Conservation (phyloP, 257 asterid genomes). For the Scutellaria minor region DNA sequence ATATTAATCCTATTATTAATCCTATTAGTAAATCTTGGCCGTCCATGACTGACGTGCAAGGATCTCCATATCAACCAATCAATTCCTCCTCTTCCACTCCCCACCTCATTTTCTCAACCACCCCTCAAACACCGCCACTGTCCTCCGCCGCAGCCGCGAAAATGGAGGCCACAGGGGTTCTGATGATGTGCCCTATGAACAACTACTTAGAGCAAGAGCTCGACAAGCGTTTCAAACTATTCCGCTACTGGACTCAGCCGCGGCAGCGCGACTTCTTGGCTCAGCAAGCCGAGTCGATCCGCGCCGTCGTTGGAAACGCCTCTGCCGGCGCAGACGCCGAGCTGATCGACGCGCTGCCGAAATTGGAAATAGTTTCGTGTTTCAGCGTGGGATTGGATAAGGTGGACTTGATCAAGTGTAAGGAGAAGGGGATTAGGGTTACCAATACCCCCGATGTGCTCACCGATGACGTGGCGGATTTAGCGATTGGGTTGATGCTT, state of each 20-base stretch:
- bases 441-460: conserved; percentile 87
- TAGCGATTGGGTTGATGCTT: conserved; percentile 78
- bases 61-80: conserved; percentile 29
- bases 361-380: conserved; percentile 70
- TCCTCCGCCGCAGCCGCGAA: conserved; percentile 23
- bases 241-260: conserved; percentile 65
- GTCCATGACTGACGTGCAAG: conserved; percentile 32
- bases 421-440: conserved; percentile 82
- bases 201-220: conserved; percentile 69
- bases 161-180: conserved; percentile 71
- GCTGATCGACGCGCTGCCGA: conserved; percentile 69
- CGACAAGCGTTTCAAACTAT: conserved; percentile 69
- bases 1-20: too few species aligned
- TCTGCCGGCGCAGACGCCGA: conserved; percentile 54
- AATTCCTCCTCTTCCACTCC: conserved; percentile 16
- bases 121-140: conserved; percentile 12
- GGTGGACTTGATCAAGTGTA: conserved; percentile 72
- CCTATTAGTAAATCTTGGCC: conserved; percentile 12
- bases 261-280: conserved; percentile 51
- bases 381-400: conserved; percentile 87
- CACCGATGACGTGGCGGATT: conserved; percentile 94
- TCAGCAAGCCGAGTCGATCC: conserved; percentile 59
- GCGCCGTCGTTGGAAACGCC: conserved; percentile 74
- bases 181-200: conserved; percentile 64
- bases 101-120: conserved; percentile 36